Evolutionary conservation across 805 yeast genomes (phyloP).

Genomic region (Metschnikowia borealis): DNA sequence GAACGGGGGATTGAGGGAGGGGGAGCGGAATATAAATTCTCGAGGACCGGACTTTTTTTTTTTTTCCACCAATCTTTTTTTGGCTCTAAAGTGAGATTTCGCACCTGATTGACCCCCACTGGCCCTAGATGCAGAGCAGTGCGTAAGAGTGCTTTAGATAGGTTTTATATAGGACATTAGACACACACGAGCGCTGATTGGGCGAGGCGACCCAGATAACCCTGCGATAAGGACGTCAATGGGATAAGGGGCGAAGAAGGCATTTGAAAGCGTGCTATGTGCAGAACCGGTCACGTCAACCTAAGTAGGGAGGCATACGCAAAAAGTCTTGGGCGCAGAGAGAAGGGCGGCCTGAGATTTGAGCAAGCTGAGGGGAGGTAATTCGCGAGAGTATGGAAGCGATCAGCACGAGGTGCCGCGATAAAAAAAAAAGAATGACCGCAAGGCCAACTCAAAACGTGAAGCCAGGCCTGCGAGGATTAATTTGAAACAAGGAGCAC

Average conservation of each 20-base stretch:
- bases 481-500: neutral
- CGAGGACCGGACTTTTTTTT: slow-evolving; percentile 2
- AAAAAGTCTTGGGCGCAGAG: neutral
- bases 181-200: slow-evolving; percentile 1
- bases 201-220: neutral
- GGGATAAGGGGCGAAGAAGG: neutral
- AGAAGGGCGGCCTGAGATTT: no score
- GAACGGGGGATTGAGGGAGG: neutral
- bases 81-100: slow-evolving; percentile 4
- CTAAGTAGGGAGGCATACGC: no score
- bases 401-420: slow-evolving; percentile 2
- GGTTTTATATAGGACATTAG: neutral
- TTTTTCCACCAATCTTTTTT: slow-evolving; percentile 2
- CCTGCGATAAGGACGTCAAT: no score
- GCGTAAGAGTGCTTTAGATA: slow-evolving; percentile 3
- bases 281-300: neutral
- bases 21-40: slow-evolving; percentile 4
- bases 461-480: neutral
- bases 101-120: slow-evolving; percentile 5
- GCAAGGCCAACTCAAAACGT: neutral
- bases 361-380: neutral
- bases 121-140: slow-evolving; percentile 1
- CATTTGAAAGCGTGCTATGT: neutral
- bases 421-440: slow-evolving; percentile 1
- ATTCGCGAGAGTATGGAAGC: neutral